A percentile compares a stretch with the other conserved stretches of the same genome.
Conservation (phyloP, 352 stramenopile species). For the Globisporangium alternatum region DNA sequence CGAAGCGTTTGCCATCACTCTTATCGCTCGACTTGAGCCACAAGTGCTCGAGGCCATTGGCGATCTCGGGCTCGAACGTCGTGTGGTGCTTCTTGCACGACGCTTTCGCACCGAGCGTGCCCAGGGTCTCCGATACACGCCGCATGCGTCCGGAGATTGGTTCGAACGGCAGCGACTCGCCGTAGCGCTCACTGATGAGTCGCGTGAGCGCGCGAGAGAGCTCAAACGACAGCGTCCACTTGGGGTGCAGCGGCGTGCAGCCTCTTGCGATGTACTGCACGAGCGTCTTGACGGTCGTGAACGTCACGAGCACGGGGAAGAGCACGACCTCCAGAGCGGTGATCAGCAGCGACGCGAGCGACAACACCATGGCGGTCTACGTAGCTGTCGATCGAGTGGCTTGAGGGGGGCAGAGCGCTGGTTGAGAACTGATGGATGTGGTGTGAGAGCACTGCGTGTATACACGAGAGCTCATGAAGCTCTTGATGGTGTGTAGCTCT, state of each 20-base stretch:
- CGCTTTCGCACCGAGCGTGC: not conserved
- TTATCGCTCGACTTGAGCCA: slow-evolving; percentile 27
- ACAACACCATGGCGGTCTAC: no score
- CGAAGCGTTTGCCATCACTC: slow-evolving; percentile 4
- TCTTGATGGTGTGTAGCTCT: no score
- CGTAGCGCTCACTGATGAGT: not conserved
- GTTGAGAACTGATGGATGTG: no score
- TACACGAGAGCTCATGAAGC: no score
- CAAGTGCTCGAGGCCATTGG: slow-evolving; percentile 47
- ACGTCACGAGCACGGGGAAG: no score
- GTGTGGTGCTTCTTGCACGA: slow-evolving; percentile 1
- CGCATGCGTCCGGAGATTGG: not conserved
- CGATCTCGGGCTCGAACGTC: slow-evolving; percentile 7
- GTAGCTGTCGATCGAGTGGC: no score
- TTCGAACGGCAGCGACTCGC: slow-evolving; percentile 14
- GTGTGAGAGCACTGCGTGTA: no score
- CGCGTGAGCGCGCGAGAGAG: slow-evolving; percentile 26
- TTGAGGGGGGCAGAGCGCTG: no score
- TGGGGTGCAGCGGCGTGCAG: slow-evolving; percentile 30
- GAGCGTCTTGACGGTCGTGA: no score
- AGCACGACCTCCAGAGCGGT: no score
- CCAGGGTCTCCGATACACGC: not conserved
- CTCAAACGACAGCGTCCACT: slow-evolving; percentile 51
- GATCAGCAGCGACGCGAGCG: no score
- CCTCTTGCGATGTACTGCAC: slow-evolving; percentile 16